Base-by-base conservation (phyloP, 768 basidiomycete genomes). In the Strobilomyces dryophilus region DNA sequence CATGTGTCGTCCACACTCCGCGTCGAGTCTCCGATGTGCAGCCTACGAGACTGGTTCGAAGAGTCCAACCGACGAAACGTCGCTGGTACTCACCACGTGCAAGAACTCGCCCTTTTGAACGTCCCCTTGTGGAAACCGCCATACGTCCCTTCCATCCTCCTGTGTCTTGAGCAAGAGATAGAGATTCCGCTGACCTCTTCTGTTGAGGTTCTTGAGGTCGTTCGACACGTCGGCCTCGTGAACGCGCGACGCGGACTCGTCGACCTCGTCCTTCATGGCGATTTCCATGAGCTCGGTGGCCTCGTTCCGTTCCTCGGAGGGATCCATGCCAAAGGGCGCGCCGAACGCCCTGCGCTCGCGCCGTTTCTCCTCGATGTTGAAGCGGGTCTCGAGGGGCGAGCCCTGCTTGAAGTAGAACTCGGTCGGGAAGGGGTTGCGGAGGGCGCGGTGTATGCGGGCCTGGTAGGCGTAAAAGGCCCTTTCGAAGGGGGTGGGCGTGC, bases 321-420 rank as follows among this genome's bases (percentile, higher is more conserved):
- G 74, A 36, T 76, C 71, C 47, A 70, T 60, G 14, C 75, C 78
- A 59, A 89, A 83, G 4, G 69, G 73, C 0, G 77, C 73, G 0
- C 93, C 92, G 69, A 92, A 98, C 1, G 87, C 84, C 48, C 77
- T 74, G 36, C 75, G 73, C 62, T 94, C 92, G 46, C 89, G 80
- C 54, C 77, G 74, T 43, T 81, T 79, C 63, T 94, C 87, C 65
- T 93, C 87, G 46, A 82, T 69, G 45, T 78, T 83, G 71, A 92
- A 95, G 36, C 88, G 80, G 14, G 84, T 82, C 67, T 94, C 87
- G 29, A 94, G 79, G 15, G 90, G 76, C 0, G 93, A 89, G 9
- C 94, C 94, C 46, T 85, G 85, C 71, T 93, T 93, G 79, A 95
- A 95, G 74, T 95, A 98, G 71, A 95, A 92, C 44, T 93, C 85